A percentile compares a stretch with the other conserved stretches of the same genome.
phyloP scores from a whole-genome alignment of 139 green algal species.

The Chlorella vulgaris region DNA sequence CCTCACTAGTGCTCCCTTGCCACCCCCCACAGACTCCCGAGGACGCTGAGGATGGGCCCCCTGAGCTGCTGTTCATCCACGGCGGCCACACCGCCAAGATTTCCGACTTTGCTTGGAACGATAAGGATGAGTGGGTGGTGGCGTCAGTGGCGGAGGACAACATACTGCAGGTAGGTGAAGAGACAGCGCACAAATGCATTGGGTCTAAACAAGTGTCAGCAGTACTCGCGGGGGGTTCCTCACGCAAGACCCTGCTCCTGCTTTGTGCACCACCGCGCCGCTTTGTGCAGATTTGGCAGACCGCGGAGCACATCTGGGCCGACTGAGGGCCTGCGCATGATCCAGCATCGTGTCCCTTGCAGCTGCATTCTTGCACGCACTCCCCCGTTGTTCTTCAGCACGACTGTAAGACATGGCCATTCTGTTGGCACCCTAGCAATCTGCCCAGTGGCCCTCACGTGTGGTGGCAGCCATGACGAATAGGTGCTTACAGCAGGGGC shows the following conservation, averaged over 20 bases:
- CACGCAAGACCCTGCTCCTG: too few species aligned
- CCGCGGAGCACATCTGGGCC: constrained; percentile 94
- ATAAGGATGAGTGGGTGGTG: constrained; percentile 92
- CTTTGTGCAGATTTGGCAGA: neutral
- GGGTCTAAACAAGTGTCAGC: too few species aligned
- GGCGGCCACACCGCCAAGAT: constrained; percentile 94
- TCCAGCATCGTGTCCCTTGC: too few species aligned
- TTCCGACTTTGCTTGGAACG: constrained; percentile 96
- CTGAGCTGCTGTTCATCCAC: constrained; percentile 95
- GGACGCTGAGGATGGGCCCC: constrained; percentile 96
- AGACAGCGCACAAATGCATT: neutral
- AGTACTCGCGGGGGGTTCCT: too few species aligned
- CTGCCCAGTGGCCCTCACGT: too few species aligned
- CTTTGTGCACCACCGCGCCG: too few species aligned
- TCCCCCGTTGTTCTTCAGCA: too few species aligned
- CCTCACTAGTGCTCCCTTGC: neutral
- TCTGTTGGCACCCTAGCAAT: too few species aligned
- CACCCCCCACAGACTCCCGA: constrained; percentile 72
- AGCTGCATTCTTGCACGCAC: too few species aligned
- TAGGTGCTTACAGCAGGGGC: neutral
- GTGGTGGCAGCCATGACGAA: neutral
- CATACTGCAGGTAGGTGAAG: constrained; percentile 88
- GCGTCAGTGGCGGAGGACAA: constrained; percentile 98
- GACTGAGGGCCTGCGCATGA: constrained; percentile 37
- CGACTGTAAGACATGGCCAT: too few species aligned